A percentile compares a stretch with the other conserved stretches of the same genome.
These are phyloP conservation scores for Candida pini DNA, from an alignment of 805 yeast genomes.

Conservation along the genomic window DNA sequence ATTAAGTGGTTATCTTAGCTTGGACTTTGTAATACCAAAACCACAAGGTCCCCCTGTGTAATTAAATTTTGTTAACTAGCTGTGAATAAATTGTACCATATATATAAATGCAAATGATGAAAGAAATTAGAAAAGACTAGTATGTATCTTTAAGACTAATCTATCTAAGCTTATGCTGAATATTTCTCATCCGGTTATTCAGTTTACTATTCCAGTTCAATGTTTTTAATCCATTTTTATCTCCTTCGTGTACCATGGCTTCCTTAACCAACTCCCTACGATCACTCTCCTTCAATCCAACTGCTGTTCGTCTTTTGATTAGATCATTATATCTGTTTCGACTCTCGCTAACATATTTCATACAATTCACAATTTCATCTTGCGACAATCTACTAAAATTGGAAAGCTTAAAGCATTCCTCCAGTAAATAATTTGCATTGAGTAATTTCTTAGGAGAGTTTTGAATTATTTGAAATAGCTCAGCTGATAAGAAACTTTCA, in stretches of 20 bases:
- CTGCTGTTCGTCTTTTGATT: conserved; percentile 25
- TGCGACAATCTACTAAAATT: conserved; percentile 59
- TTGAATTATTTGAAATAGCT: conserved; percentile 77
- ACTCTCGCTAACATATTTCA: conserved; percentile 69
- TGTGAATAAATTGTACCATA: background rate
- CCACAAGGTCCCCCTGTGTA: conserved; percentile 29
- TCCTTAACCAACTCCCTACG: conserved; percentile 23
- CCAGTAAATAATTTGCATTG: conserved; percentile 66
- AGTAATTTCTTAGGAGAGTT: conserved; percentile 67
- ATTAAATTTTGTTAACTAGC: background rate
- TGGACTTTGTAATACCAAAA: conserved; percentile 49
- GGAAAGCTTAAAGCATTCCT: conserved; percentile 57
- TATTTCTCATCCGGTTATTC: conserved; percentile 26
- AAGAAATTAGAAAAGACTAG: too few species aligned
- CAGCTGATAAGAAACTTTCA: conserved; percentile 26
- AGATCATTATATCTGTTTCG: conserved; percentile 36
- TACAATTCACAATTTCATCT: conserved; percentile 72
- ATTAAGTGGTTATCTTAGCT: conserved; percentile 48
- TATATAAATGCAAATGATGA: conserved; percentile 1
- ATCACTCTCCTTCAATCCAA: conserved; percentile 27
- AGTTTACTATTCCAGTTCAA: conserved; percentile 31
- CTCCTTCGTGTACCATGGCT: conserved; percentile 17
- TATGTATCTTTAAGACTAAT: background rate
- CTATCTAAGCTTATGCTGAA: conserved; percentile 21
- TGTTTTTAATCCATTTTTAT: conserved; percentile 27